These are phyloP conservation scores for Podaxis rugospora DNA, from an alignment of 768 basidiomycete species.

Conservation along the genomic window DNA sequence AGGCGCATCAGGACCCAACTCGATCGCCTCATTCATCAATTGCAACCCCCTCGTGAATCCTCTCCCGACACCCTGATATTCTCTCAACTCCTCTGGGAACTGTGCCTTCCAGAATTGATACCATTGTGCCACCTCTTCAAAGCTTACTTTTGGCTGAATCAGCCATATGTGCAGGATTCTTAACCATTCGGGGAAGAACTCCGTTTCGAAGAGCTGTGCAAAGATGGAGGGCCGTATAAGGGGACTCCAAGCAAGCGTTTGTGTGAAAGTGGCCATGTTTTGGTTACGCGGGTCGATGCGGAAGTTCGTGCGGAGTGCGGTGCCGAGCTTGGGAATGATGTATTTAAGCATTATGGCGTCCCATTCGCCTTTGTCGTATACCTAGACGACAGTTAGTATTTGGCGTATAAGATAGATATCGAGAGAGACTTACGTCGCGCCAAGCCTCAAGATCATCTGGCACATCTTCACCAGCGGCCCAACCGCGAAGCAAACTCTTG, in stretches of 20 bases:
- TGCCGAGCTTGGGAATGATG: conserved; percentile 87
- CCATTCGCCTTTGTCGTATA: conserved; percentile 83
- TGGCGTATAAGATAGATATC: neutral
- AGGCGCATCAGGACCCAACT: conserved; percentile 76
- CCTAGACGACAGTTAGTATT: conserved; percentile 30
- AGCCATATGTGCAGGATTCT: conserved; percentile 92
- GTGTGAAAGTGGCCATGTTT: conserved; percentile 76
- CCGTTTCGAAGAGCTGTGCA: conserved; percentile 78
- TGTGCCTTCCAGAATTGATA: conserved; percentile 82
- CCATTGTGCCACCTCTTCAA: conserved; percentile 93
- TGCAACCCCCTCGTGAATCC: conserved; percentile 90
- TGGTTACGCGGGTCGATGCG: conserved; percentile 88
- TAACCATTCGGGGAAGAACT: conserved; percentile 98
- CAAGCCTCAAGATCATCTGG: conserved; percentile 76
- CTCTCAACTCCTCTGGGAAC: conserved; percentile 71
- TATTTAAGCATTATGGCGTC: conserved; percentile 87
- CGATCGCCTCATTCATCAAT: conserved; percentile 92
- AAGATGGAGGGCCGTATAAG: conserved; percentile 75
- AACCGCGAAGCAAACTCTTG: conserved; percentile 69
- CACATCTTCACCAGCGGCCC: conserved; percentile 68
- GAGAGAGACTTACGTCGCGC: conserved; percentile 59
- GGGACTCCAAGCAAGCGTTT: conserved; percentile 72
- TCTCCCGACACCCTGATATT: conserved; percentile 57
- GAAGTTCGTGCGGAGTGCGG: conserved; percentile 79
- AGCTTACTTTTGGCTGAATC: conserved; percentile 79